Base-by-base conservation (phyloP, 148 eudicot species). In the Arbutus unedo region DNA sequence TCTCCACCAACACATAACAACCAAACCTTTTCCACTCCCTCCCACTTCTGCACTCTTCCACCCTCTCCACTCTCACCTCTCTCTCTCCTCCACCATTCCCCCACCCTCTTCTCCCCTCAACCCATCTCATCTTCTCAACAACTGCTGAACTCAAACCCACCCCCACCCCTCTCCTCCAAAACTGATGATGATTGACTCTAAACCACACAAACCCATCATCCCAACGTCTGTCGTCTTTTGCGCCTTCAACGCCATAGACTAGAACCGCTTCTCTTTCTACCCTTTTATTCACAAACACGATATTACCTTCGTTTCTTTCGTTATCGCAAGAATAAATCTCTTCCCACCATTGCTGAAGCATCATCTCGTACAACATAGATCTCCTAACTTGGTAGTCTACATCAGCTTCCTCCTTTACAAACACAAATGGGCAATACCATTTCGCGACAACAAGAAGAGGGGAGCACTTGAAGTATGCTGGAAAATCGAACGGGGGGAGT, bases 1-100 rank as follows among this genome's bases (percentile, higher is more conserved):
- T 90, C 86, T 91, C 92, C 49, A 90, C 92, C 89, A 91, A 85
- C 57, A 90, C 90, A 86, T 85, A 91, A 25, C 91, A 90, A 55
- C 88, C 87, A 79, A 91, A 88, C 55, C 90, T 90, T 72, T 78
- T 85, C 94, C 94, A 91, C 60, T 60, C 81, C 56, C 81, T 75
- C 45, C 77, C 85, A 51, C 85, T 73, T 31, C 84, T 80, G n/a
- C 71, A 41, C 62, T 82, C 86, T 73, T 85, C 84, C 76, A 18
- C 53, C 43, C 73, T 62, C 38, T 60, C 80, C 66, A 85, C 87
- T 8, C 77, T 83, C 77, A 49, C 85, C 50, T 67, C 84, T 67
- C 74, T 74, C 80, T 79, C 86, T 59, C 77, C 79, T 74, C 85
- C 72, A 56, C 77, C 86, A 73, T 85, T 83, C 89, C 72, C 80